Evolutionary conservation across 1,284 basidiomycete genomes (phyloP).

Genomic region (Farysia itapuensis): DNA sequence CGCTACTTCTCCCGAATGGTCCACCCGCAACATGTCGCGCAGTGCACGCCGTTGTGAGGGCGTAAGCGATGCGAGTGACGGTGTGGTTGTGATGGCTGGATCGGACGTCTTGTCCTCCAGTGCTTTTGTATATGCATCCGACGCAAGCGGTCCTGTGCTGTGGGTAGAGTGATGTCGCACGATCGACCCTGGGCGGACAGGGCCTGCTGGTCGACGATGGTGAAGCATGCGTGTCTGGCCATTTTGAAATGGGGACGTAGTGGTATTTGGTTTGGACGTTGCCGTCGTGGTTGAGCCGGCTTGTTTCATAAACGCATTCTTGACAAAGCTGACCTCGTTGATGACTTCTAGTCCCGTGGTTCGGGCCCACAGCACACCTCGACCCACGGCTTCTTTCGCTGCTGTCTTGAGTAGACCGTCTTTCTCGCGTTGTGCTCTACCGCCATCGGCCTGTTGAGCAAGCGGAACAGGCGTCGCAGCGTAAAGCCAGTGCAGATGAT

Average conservation of each 20-base stretch:
- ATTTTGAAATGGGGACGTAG: background rate
- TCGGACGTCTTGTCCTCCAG: background rate
- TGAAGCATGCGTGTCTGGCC: background rate
- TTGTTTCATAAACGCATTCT: slow-evolving; percentile 43
- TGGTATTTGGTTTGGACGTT: slow-evolving; percentile 1
- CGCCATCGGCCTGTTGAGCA: slow-evolving; percentile 17
- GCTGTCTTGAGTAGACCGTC: slow-evolving; percentile 22
- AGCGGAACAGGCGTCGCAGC: slow-evolving; percentile 33
- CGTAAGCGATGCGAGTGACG: slow-evolving; percentile 31
- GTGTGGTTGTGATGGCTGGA: slow-evolving; percentile 14
- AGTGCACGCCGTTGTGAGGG: slow-evolving; percentile 34
- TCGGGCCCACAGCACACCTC: slow-evolving; percentile 49
- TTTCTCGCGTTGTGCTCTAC: slow-evolving; percentile 12
- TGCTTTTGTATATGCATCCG: slow-evolving; percentile 36
- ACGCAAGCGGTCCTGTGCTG: slow-evolving; percentile 16
- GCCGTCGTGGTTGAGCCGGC: slow-evolving; percentile 28
- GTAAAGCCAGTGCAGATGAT: slow-evolving; percentile 56
- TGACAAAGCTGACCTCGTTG: slow-evolving; percentile 54
- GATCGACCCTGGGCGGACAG: too few species aligned
- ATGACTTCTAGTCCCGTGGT: slow-evolving; percentile 56
- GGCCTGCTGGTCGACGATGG: background rate
- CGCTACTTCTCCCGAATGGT: slow-evolving; percentile 57
- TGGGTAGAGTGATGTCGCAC: slow-evolving; percentile 10
- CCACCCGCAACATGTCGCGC: slow-evolving; percentile 54
- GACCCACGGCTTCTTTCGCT: slow-evolving; percentile 26